Evolutionary conservation across 176 grass and related monocot species (phyloP).

Genomic region (Lolium multiflorum): DNA sequence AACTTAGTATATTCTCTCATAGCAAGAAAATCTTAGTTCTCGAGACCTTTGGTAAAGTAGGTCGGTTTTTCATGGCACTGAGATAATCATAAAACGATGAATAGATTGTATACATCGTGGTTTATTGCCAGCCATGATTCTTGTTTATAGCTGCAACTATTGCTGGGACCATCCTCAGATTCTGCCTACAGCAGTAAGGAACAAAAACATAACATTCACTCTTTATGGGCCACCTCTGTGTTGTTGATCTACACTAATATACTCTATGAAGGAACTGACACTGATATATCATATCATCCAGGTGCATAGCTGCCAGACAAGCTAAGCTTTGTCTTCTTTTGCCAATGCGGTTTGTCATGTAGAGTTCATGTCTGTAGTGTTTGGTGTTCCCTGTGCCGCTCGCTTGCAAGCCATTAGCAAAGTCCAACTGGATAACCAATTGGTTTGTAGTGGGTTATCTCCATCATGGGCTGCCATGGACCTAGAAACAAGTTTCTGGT

Average conservation of each 20-base stretch:
- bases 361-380: neutral
- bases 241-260: too few species aligned
- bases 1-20: neutral
- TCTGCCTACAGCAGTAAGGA: neutral
- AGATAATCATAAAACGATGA: neutral
- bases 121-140: neutral
- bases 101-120: neutral
- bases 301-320: neutral
- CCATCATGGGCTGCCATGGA: neutral
- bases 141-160: neutral
- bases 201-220: slow-evolving; percentile 1
- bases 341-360: neutral
- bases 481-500: neutral
- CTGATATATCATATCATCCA: neutral
- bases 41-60: neutral
- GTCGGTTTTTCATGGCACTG: neutral
- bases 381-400: neutral
- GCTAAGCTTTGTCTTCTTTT: neutral
- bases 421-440: neutral
- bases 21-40: neutral
- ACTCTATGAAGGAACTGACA: neutral
- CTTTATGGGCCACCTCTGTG: neutral
- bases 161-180: neutral
- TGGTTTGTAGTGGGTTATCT: neutral
- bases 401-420: neutral